Base-by-base conservation (phyloP, 2,329 filamentous ascomycete genomes). In the Graphiopsis chlorocephala region DNA sequence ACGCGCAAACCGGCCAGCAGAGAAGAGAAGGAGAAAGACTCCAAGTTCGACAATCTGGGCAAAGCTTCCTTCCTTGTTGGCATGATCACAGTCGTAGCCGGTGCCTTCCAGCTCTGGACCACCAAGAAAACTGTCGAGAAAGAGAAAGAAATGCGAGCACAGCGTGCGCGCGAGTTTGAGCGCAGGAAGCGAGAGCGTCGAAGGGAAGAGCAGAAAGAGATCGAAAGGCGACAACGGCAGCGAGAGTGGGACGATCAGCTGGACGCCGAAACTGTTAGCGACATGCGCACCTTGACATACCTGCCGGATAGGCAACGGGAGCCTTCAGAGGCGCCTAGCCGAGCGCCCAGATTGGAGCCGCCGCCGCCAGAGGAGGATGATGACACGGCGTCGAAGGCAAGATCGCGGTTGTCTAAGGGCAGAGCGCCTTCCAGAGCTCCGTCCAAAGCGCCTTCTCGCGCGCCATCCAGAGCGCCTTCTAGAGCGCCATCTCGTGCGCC, bases 71-170 rank as follows among this genome's bases (percentile, higher is more conserved):
- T 68, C 33, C 55, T 63, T 23, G 57, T 66, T 17, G 66, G 66
- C 56, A 48, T 68, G 31, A 38, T 68, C 52, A 50, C 58, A 14
- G 62, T 64, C 14, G 33, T 65, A 4, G 64, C 64, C 20, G 66
- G 66, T 17, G 52, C 65, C 17, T 56, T 68, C n/a, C 66, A 66
- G 25, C 20, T 68, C 2, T 66, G 66, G 66, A 66, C 50, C 6
- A 64, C 55, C 7, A 62, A 66, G 57, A 64, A 64, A 15, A 48
- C 35, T 17, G 66, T 48, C 20, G 66, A 68, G 15, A 64, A 59
- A 14, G 64, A 66, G 28, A 56, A 64, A 17, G 35, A 68, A 35
- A 35, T 63, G 29, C 23, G 62, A 35, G 38, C 52, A 10, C 47
- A 59, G 48, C 60, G 60, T 17, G 50, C 61, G 25, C 52, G 63